A percentile compares a stretch with the other conserved stretches of the same genome.
Conservation (phyloP, 306 rosid species). For the Citrullus amarus region DNA sequence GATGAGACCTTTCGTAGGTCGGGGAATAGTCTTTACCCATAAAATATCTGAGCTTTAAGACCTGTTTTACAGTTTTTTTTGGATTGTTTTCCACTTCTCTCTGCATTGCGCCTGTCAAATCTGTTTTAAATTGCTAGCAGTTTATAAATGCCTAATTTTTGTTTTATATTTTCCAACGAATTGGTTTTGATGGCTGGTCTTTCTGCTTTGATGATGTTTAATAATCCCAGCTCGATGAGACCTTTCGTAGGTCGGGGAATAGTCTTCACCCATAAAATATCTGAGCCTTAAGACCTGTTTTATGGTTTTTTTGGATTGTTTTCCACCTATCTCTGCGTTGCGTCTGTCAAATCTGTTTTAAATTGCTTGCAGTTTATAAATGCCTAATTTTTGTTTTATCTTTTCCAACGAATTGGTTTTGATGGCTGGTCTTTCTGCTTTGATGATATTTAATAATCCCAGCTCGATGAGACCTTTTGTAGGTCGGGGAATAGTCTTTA, state of each 20-base stretch:
- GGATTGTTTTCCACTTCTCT: too few species aligned
- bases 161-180: too few species aligned
- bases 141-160: background rate
- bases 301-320: background rate
- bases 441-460: constrained; percentile 40
- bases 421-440: background rate
- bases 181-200: background rate
- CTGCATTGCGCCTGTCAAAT: too few species aligned
- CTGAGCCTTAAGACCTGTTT: constrained; percentile 16
- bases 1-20: constrained; percentile 36
- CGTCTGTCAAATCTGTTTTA: background rate
- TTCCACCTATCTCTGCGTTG: too few species aligned
- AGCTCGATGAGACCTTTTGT: constrained; percentile 37
- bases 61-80: background rate
- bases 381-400: background rate
- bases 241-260: constrained; percentile 35
- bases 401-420: too few species aligned
- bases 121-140: background rate
- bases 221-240: constrained; percentile 46
- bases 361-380: background rate
- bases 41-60: constrained; percentile 21
- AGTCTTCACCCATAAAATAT: constrained; percentile 13
- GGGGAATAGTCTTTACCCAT: constrained; percentile 22
- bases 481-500: constrained; percentile 27
- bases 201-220: constrained; percentile 28